These are phyloP conservation scores for Gossypium schwendimanii DNA, from an alignment of 441 rosid species.

Conservation along the genomic window DNA sequence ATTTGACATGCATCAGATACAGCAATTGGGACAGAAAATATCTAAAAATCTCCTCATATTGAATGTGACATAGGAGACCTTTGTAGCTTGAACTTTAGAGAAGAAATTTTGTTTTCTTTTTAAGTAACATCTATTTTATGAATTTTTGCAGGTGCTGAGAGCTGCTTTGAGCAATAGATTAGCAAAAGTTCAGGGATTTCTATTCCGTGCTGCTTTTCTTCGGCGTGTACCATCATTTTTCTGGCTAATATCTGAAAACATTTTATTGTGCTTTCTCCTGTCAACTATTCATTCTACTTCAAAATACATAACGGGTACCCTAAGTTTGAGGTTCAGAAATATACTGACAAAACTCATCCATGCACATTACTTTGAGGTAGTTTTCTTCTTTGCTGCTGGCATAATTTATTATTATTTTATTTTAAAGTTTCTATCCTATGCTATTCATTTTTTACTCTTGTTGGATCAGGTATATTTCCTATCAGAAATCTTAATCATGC, in stretches of 20 bases:
- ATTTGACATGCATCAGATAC: neutral
- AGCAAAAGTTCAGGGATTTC: slow-evolving; percentile 98
- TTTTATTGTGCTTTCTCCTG: slow-evolving; percentile 79
- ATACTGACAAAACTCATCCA: slow-evolving; percentile 91
- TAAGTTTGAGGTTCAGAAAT: slow-evolving; percentile 85
- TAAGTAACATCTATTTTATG: slow-evolving; percentile 1
- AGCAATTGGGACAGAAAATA: neutral
- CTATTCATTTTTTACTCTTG: neutral
- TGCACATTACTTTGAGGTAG: slow-evolving; percentile 87
- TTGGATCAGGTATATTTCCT: neutral
- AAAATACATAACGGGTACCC: slow-evolving; percentile 81
- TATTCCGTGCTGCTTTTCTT: slow-evolving; percentile 97
- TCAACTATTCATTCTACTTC: slow-evolving; percentile 85
- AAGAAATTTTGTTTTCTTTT: neutral
- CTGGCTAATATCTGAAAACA: slow-evolving; percentile 84
- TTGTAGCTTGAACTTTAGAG: neutral
- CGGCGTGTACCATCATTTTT: slow-evolving; percentile 79
- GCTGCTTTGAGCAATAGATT: slow-evolving; percentile 93
- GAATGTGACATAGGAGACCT: neutral
- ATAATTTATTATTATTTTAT: neutral
- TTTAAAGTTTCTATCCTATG: neutral
- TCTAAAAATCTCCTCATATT: neutral
- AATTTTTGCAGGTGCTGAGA: slow-evolving; percentile 63
- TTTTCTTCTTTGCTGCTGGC: neutral
- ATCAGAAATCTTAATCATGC: neutral